Percentiles rank a stretch among this genome's conserved stretches.
Conservation (phyloP, 1,284 basidiomycete species). For the Apiotrichum siamense region DNA sequence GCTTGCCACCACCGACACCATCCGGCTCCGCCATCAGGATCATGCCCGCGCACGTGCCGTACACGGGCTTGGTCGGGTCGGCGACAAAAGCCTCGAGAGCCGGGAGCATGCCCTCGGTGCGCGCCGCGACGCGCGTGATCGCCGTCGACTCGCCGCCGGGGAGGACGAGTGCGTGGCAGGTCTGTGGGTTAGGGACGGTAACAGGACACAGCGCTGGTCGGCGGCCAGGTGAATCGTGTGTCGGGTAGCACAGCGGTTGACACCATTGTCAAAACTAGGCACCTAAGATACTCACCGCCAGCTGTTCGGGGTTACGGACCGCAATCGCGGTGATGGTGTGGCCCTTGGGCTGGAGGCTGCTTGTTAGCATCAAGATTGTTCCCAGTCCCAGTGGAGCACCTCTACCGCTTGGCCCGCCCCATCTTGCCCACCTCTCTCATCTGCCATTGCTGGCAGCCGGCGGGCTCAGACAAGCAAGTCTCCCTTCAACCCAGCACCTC, state of each 20-base stretch:
- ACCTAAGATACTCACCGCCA: slow-evolving; percentile 47
- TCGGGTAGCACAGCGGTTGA: too few species aligned
- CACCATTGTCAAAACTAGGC: background rate
- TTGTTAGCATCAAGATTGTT: background rate
- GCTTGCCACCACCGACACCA: slow-evolving; percentile 64
- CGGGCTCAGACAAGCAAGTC: too few species aligned
- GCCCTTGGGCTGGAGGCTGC: slow-evolving; percentile 23
- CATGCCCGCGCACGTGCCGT: slow-evolving; percentile 96
- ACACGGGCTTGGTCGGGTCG: slow-evolving; percentile 62
- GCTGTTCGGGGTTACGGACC: slow-evolving; percentile 70
- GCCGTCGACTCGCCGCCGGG: slow-evolving; percentile 92
- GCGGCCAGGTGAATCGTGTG: background rate
- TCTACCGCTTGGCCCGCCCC: too few species aligned
- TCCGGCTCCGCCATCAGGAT: slow-evolving; percentile 71
- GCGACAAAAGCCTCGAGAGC: slow-evolving; percentile 67
- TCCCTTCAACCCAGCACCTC: background rate
- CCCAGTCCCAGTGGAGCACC: too few species aligned
- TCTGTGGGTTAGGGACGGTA: slow-evolving; percentile 15
- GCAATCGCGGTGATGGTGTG: slow-evolving; percentile 45
- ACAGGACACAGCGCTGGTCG: background rate
- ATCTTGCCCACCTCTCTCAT: too few species aligned
- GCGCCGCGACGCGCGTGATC: slow-evolving; percentile 72
- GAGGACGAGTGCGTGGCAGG: slow-evolving; percentile 81
- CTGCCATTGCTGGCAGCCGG: too few species aligned
- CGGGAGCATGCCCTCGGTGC: slow-evolving; percentile 69